Base-by-base conservation (phyloP, 805 yeast species). In the Saturnispora sanitii region DNA sequence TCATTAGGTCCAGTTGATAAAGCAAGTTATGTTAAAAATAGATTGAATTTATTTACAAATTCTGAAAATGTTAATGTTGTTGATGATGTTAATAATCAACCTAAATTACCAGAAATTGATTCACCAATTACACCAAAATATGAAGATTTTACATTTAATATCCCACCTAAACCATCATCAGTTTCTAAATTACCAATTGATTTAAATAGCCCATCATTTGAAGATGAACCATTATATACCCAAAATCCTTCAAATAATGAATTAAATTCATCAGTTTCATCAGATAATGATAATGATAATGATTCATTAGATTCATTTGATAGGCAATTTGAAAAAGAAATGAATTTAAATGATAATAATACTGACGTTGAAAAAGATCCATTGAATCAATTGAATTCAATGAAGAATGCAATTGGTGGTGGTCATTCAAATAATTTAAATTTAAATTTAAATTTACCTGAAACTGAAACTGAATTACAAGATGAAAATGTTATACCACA, bases 221-320 rank as follows among this genome's bases (percentile, higher is more conserved):
- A 11, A 15, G 33, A 32, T 32, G 16, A 32, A 32, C 21, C 19
- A 33, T 20, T 33, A 33, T 33, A 33, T 33, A 33, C 36, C 36
- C 36, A 17, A 13, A 22, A 30, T 18, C 17, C 12, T 12, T 15
- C 33, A 18, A 16, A 30, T 30, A 16, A 9, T 17, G 25, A 19
- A 19, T 25, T 30, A 15, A 17, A 17, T 19, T 38, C 30, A 20
- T 6, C 13, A n/a, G 28, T 30, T 19, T 15, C 25, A 30, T 23
- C 40, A 29, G 20, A 36, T 19, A 27, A 28, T 28, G 17, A 12
- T 13, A 13, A 28, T 28, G 31, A 28, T 28, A 18, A 33, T 19
- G 31, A 39, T 20, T 46, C 49, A 2, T 35, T 44, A 6, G 45
- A 38, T 13, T 46, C 49, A 12, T 46, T 46, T 30, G 49, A 46